phyloP scores from a whole-genome alignment of 1,284 basidiomycete species.

The Neolentinus lepideus region DNA sequence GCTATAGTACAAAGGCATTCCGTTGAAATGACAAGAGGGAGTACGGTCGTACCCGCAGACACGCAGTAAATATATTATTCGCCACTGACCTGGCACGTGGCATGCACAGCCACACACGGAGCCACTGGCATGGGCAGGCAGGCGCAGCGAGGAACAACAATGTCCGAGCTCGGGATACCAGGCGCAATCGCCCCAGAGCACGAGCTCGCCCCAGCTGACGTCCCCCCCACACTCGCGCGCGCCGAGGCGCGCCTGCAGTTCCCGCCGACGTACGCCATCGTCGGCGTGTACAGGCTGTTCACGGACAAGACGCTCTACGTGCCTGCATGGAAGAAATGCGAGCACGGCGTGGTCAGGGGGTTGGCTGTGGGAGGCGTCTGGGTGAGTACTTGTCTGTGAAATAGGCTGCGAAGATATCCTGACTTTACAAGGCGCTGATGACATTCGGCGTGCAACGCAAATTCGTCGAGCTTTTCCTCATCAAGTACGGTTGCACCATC shows the following conservation, averaged over 20 bases:
- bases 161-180: background rate
- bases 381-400: constrained; percentile 40
- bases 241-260: constrained; percentile 57
- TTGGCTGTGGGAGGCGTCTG: constrained; percentile 54
- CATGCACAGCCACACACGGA: background rate
- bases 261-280: constrained; percentile 67
- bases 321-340: constrained; percentile 73
- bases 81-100: too few species aligned
- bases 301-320: constrained; percentile 57
- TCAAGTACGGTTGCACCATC: constrained; percentile 39
- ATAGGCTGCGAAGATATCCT: too few species aligned
- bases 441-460: constrained; percentile 61
- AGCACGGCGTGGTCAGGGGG: constrained; percentile 58
- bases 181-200: background rate
- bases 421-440: constrained; percentile 48
- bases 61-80: too few species aligned
- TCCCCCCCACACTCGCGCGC: constrained; percentile 39
- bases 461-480: constrained; percentile 54
- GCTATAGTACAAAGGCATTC: too few species aligned
- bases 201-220: background rate
- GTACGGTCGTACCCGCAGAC: too few species aligned
- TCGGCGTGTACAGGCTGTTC: constrained; percentile 67
- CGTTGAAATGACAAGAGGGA: too few species aligned
- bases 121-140: background rate
- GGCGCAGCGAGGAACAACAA: background rate